A percentile compares a stretch with the other conserved stretches of the same genome.
Conservation (phyloP, 257 asterid species). For the Solanum peruvianum region DNA sequence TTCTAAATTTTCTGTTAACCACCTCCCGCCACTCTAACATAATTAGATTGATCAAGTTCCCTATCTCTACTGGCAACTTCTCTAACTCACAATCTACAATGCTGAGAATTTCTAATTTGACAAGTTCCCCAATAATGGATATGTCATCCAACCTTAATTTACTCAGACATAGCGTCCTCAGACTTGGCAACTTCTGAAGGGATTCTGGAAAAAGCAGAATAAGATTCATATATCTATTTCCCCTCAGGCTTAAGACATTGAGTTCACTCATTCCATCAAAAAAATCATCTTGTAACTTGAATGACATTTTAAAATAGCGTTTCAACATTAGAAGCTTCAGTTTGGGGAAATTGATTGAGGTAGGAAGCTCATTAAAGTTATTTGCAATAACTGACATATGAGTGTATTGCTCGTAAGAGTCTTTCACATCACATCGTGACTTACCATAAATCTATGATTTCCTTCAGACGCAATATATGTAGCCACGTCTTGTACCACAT, state of each 20-base stretch:
- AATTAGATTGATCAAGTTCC: not conserved
- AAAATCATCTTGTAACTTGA: not conserved
- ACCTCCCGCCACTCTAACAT: not conserved
- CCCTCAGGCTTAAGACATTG: not conserved
- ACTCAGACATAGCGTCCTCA: not conserved
- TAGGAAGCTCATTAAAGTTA: not conserved
- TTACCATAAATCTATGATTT: not conserved
- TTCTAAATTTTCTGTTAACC: not conserved
- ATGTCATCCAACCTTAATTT: not conserved
- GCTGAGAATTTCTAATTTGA: not conserved
- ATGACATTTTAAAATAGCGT: not conserved
- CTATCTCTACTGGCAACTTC: not conserved
- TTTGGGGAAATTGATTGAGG: not conserved
- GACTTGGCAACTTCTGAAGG: not conserved
- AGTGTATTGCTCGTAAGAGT: not conserved
- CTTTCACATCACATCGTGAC: not conserved
- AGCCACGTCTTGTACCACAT: not conserved
- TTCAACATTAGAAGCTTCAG: not conserved
- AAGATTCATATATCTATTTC: fast-evolving
- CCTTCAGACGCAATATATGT: not conserved
- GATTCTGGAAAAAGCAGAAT: not conserved
- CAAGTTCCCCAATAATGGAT: not conserved
- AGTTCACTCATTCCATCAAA: not conserved
- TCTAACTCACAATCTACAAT: not conserved
- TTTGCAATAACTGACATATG: not conserved